Percentiles rank a stretch among this genome's conserved stretches.
phyloP scores from a whole-genome alignment of 345 rosid species.

The Aegle marmelos region DNA sequence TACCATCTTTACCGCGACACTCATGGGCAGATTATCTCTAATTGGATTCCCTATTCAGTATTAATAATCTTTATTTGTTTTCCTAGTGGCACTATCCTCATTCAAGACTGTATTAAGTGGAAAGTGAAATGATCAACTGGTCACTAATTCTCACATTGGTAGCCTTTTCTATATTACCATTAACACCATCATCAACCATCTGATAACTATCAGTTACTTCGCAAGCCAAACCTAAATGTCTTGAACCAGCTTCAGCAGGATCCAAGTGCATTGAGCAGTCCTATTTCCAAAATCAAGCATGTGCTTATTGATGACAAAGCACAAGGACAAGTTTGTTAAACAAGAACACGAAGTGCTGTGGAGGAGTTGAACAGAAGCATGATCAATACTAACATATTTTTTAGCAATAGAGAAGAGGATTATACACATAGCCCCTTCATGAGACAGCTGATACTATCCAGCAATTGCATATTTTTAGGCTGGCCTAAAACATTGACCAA shows the following conservation, averaged over 20 bases:
- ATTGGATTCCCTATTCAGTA: not conserved
- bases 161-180: not conserved
- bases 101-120: not conserved
- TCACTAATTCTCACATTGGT: not conserved
- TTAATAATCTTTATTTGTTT: not conserved
- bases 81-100: not conserved
- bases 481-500: not conserved
- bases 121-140: not conserved
- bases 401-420: not conserved
- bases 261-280: not conserved
- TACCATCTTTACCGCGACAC: not conserved
- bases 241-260: not conserved
- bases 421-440: not conserved
- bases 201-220: not conserved
- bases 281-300: not conserved
- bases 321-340: not conserved
- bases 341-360: not conserved
- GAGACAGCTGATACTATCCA: not conserved
- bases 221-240: not conserved
- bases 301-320: not conserved
- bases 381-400: not conserved
- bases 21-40: not conserved
- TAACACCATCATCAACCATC: not conserved
- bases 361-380: not conserved
- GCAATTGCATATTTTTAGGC: not conserved